Evolutionary conservation across 805 yeast genomes (phyloP).

Genomic region (Phaffomyces antillensis): DNA sequence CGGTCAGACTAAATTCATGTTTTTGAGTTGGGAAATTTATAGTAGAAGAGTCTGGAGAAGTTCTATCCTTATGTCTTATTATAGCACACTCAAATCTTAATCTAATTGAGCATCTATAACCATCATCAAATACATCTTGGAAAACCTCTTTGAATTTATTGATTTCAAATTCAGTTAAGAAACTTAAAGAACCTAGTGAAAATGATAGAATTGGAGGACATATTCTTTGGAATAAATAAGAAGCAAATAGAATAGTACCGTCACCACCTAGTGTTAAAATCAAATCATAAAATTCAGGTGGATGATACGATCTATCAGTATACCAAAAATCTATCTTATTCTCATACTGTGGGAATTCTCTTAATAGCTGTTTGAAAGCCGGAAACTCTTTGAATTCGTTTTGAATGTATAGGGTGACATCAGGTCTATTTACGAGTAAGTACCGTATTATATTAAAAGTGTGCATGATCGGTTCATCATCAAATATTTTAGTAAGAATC

Average conservation of each 20-base stretch:
- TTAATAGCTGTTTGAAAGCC: slow-evolving; percentile 5
- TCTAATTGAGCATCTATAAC: slow-evolving; percentile 40
- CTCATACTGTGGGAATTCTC: slow-evolving; percentile 3
- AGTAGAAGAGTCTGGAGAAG: slow-evolving; percentile 8
- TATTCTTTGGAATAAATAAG: slow-evolving; percentile 47
- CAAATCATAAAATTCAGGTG: slow-evolving; percentile 41
- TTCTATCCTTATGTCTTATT: slow-evolving; percentile 25
- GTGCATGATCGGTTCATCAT: slow-evolving; percentile 25
- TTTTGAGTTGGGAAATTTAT: slow-evolving; percentile 7
- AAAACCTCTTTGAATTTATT: slow-evolving; percentile 29
- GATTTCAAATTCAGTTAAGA: slow-evolving; percentile 48
- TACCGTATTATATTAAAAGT: slow-evolving; percentile 18
- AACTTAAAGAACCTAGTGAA: slow-evolving; percentile 61
- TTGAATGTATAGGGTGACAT: slow-evolving; percentile 18
- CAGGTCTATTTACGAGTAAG: slow-evolving; percentile 14
- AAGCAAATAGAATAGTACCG: slow-evolving; percentile 62
- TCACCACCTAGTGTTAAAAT: slow-evolving; percentile 66
- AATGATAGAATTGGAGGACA: slow-evolving; percentile 65
- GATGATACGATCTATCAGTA: slow-evolving; percentile 18
- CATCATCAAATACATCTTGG: slow-evolving; percentile 30
- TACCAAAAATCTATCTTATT: slow-evolving; percentile 20
- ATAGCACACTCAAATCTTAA: slow-evolving; percentile 46
- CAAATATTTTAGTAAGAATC: slow-evolving; percentile 26
- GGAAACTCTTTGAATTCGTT: slow-evolving; percentile 10
- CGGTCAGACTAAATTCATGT: slow-evolving; percentile 23